Conservation (phyloP, 1,284 basidiomycete genomes). For the Tranzscheliella williamsii region DNA sequence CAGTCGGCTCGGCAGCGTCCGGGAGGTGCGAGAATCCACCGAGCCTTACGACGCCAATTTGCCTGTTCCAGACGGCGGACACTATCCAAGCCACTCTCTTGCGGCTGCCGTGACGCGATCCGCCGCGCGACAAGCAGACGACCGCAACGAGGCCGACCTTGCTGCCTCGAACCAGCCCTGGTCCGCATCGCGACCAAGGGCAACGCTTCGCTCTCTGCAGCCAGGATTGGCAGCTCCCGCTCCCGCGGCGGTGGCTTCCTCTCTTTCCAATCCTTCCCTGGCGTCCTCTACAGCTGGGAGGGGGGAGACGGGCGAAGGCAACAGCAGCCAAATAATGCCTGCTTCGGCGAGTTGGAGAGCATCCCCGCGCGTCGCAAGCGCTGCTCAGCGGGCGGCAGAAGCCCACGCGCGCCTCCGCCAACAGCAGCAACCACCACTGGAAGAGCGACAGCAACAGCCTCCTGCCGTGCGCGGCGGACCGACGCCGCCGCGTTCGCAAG, state of each 20-base stretch:
- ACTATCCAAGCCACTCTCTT: conserved; percentile 32
- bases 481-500: conserved; percentile 10
- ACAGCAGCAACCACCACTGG: not conserved
- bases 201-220: conserved; percentile 16
- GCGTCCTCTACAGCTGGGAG: not conserved
- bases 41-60: conserved; percentile 24
- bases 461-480: conserved; percentile 1
- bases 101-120: conserved; percentile 32
- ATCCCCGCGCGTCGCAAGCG: conserved; percentile 25
- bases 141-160: not conserved
- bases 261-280: conserved; percentile 18
- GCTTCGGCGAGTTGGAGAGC: conserved; percentile 34
- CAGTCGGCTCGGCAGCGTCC: conserved; percentile 22
- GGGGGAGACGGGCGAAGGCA: not conserved
- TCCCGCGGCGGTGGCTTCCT: conserved; percentile 12
- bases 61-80: conserved; percentile 5
- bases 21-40: conserved; percentile 8
- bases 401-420: conserved; percentile 9
- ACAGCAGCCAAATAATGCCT: conserved; percentile 1
- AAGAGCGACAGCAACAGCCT: conserved; percentile 1
- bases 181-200: not conserved
- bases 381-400: conserved; percentile 19
- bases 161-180: not conserved
- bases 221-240: conserved; percentile 13
- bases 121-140: conserved; percentile 1